Evolutionary conservation across 1,284 basidiomycete species (phyloP), one percentile per base, ranked within the genome.

Genomic region (Microbotryum intermedium): DNA sequence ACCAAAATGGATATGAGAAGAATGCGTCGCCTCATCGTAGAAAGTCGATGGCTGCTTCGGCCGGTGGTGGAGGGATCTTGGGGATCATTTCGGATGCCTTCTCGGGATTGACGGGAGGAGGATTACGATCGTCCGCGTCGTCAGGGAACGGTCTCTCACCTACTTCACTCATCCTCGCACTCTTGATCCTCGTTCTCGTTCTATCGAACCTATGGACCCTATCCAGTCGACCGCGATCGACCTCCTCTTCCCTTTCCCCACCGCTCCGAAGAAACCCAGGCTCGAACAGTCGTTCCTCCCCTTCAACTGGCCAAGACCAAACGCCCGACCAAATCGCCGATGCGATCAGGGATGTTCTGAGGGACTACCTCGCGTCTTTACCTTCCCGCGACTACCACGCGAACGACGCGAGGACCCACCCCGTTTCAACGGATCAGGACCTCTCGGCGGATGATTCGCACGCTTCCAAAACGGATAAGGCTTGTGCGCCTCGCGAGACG

Each of bases 171-270:
- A 58, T 60, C 6, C 66, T 75, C 30, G 65, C 62, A 0, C 53
- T 62, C 10, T 57, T 75, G 47, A 72, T 76, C 53, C 50, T 69
- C 34, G 49, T 74, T 13, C 71, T 76, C 54, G 61, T 76, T 4
- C n/a, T 75, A 23, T 70, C 69, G n/a, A 76, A 76, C 61, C 50
- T 76, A 20, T 75, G 72, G 70, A 73, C 73, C 3, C 53, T 73
- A 4, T 58, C 61, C 4, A 21, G 46, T 28, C 43, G 50, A 25
- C 23, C 18, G 42, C 57, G n/a, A 29, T 53, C 39, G 44, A 58
- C 34, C 18, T 45, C 57, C 21, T 30, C 5, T 45, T 58, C 46
- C 58, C 64, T 28, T 43, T 57, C 49, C 26, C 45, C 46, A n/a
- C 63, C 64, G 62, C 50, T 66, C 43, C 54, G 26, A 46, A 60